phyloP scores from a whole-genome alignment of 2,329 filamentous ascomycete species.

The Chaetomiaceae sp. region DNA sequence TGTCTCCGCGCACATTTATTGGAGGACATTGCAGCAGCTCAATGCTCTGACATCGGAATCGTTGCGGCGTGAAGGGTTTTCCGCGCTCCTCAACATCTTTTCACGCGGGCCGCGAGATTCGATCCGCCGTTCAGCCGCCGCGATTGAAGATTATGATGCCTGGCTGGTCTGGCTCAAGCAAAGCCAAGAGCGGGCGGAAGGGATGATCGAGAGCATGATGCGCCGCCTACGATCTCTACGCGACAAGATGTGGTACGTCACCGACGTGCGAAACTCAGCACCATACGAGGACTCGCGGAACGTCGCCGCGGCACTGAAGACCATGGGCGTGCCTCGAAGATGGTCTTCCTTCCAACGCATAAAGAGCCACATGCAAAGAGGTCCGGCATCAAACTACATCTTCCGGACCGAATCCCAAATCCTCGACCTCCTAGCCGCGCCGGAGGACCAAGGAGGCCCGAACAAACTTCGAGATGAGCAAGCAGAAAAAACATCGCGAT shows the following conservation, averaged over 20 bases:
- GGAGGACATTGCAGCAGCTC: constrained; percentile 74
- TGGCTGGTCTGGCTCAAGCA: constrained; percentile 83
- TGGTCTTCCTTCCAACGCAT: constrained; percentile 49
- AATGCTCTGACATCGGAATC: constrained; percentile 57
- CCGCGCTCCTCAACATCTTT: constrained; percentile 69
- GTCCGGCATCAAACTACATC: constrained; percentile 58
- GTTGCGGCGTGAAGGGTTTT: constrained; percentile 63
- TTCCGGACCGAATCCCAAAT: constrained; percentile 80
- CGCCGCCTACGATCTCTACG: constrained; percentile 68
- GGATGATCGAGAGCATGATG: constrained; percentile 70
- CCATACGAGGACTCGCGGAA: constrained; percentile 83
- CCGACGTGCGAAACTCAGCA: constrained; percentile 84
- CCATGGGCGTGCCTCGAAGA: constrained; percentile 70
- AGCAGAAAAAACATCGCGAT: constrained; percentile 75
- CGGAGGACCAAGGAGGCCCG: constrained; percentile 78
- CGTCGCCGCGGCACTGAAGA: constrained; percentile 81
- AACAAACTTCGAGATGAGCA: constrained; percentile 97
- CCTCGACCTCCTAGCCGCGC: constrained; percentile 79
- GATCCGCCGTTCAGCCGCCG: constrained; percentile 64
- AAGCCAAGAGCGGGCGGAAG: constrained; percentile 73
- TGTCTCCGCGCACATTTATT: constrained; percentile 78
- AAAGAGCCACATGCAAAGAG: constrained; percentile 45
- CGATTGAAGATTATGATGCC: constrained; percentile 73
- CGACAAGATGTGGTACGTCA: constrained; percentile 99
- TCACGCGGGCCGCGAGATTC: constrained; percentile 66